Percentiles rank a stretch among this genome's conserved stretches.
These are phyloP conservation scores for Teunomyces funiuensis DNA, from an alignment of 805 yeast genomes.

Conservation along the genomic window DNA sequence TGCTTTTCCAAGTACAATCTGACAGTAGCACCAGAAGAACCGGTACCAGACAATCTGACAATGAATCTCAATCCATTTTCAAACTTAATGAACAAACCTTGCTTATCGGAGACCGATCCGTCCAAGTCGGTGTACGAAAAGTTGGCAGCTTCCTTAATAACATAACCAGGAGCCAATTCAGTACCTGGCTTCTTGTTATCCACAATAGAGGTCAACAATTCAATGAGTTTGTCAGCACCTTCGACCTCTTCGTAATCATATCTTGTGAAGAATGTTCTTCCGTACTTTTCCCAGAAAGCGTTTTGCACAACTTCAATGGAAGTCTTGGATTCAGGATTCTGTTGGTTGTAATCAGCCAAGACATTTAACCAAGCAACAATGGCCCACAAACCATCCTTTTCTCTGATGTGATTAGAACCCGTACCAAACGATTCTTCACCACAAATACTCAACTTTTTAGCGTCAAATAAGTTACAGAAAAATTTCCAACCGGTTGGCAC, in stretches of 20 bases:
- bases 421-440: slow-evolving; percentile 99
- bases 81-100: slow-evolving; percentile 84
- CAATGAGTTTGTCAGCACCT: slow-evolving; percentile 71
- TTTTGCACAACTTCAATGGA: slow-evolving; percentile 79
- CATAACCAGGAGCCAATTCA: slow-evolving; percentile 45
- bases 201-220: slow-evolving; percentile 36
- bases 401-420: slow-evolving; percentile 95
- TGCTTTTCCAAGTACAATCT: slow-evolving; percentile 88
- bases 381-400: slow-evolving; percentile 98
- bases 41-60: slow-evolving; percentile 93
- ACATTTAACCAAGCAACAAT: slow-evolving; percentile 96
- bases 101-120: slow-evolving; percentile 83
- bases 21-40: slow-evolving; percentile 96
- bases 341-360: slow-evolving; percentile 73
- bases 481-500: slow-evolving; percentile 99
- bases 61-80: slow-evolving; percentile 82
- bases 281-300: slow-evolving; percentile 87
- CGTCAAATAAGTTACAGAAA: slow-evolving; percentile 93
- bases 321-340: slow-evolving; percentile 56
- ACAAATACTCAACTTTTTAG: slow-evolving; percentile 89
- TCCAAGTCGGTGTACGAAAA: slow-evolving; percentile 92
- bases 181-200: slow-evolving; percentile 44
- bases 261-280: slow-evolving; percentile 95
- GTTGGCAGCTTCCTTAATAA: slow-evolving; percentile 76
- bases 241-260: slow-evolving; percentile 90